Conservation (phyloP, 768 basidiomycete genomes). For the Pulveroboletus sp. region DNA sequence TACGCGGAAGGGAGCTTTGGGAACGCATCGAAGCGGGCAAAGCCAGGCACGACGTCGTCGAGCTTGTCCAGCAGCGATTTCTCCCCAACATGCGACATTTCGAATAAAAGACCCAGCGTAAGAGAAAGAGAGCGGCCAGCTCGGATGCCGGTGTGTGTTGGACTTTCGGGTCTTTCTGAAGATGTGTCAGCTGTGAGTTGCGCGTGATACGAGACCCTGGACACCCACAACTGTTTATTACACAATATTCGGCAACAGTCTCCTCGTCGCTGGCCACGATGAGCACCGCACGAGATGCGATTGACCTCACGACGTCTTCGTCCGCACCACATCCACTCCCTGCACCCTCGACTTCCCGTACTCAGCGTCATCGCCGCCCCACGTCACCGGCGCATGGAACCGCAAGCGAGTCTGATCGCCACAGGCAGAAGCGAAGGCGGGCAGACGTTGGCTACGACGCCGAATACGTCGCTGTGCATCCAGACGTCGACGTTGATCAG, state of each 20-base stretch:
- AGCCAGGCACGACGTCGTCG: conserved; percentile 51
- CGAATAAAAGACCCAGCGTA: no score
- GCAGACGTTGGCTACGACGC: not conserved
- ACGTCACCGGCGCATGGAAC: not conserved
- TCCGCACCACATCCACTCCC: not conserved
- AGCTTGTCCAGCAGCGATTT: conserved; percentile 53
- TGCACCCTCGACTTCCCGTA: not conserved
- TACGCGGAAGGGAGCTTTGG: conserved; percentile 81
- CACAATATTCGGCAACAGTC: conserved; percentile 11
- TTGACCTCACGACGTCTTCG: conserved; percentile 10
- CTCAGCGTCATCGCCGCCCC: not conserved
- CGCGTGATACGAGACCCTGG: conserved; percentile 8
- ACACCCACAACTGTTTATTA: conserved; percentile 12
- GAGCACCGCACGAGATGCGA: conserved; percentile 7
- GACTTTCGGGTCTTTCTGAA: not conserved
- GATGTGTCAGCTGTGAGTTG: conserved; percentile 13
- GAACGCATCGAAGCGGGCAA: conserved; percentile 80
- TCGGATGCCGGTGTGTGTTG: not conserved
- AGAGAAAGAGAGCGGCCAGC: not conserved
- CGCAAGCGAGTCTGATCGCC: conserved; percentile 1
- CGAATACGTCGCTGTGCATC: not conserved
- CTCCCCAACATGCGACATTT: conserved; percentile 15
- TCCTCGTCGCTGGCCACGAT: conserved; percentile 19
- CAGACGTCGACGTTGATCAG: not conserved
- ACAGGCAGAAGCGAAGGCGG: conserved; percentile 14